These are phyloP conservation scores for Suhomyces bokatorum DNA, from an alignment of 1,139 yeast genomes.

Conservation along the genomic window DNA sequence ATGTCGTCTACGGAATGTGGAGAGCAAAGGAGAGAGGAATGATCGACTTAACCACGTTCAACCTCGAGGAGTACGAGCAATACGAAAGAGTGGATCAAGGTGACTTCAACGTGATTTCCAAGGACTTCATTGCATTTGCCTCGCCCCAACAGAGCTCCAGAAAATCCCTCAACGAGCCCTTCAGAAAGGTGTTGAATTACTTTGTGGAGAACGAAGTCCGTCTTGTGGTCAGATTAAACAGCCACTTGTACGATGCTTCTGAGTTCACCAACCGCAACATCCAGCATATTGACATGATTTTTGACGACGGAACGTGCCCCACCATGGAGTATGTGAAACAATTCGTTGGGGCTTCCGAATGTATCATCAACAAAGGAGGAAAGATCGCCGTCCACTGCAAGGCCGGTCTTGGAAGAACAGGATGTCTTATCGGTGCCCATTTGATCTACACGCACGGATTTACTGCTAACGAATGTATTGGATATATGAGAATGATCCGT, in stretches of 20 bases:
- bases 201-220: conserved; percentile 75
- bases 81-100: conserved; percentile 97
- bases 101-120: conserved; percentile 87
- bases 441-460: conserved; percentile 93
- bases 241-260: conserved; percentile 80
- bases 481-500: conserved; percentile 91
- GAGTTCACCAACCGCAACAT: conserved; percentile 85
- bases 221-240: conserved; percentile 86
- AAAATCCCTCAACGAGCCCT: conserved; percentile 65
- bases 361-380: conserved; percentile 79
- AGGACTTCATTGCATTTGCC: conserved; percentile 96
- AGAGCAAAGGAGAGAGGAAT: conserved; percentile 93
- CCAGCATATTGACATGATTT: conserved; percentile 90
- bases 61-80: conserved; percentile 89
- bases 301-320: conserved; percentile 98
- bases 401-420: conserved; percentile 97
- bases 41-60: conserved; percentile 83
- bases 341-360: conserved; percentile 93
- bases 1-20: conserved; percentile 95
- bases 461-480: conserved; percentile 95
- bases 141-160: conserved; percentile 78
- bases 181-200: conserved; percentile 75
- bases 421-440: conserved; percentile 96
- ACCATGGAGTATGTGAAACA: conserved; percentile 88
- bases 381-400: conserved; percentile 97